Conservation (phyloP, 2,329 filamentous ascomycete species). For the Fusarium fracticaudum region DNA sequence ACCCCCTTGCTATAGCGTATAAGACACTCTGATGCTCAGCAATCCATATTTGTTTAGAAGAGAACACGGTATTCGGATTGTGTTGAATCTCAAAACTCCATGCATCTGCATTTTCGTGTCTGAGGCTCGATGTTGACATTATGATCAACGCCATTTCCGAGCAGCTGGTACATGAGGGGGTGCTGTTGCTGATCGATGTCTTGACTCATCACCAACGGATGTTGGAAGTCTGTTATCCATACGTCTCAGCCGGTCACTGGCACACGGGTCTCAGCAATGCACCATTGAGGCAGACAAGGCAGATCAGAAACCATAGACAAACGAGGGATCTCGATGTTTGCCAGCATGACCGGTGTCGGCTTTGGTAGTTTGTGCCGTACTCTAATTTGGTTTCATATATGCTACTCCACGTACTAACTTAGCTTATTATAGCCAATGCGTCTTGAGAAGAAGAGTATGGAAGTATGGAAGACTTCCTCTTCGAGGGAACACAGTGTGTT, state of each 20-base stretch:
- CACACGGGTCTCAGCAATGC: neutral
- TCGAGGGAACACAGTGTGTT: too few species aligned
- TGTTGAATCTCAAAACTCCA: neutral
- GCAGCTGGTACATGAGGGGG: conserved; percentile 1
- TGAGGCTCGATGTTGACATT: conserved; percentile 1
- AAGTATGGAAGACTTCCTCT: neutral
- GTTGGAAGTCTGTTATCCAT: neutral
- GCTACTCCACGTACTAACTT: neutral
- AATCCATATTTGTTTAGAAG: neutral
- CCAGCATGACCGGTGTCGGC: neutral
- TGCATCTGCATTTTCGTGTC: neutral
- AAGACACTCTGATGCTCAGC: neutral
- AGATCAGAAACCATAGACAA: neutral
- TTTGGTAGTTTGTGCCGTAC: neutral
- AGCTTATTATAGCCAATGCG: neutral
- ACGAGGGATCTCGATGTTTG: neutral
- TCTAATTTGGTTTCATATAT: neutral
- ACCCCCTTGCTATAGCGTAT: conserved; percentile 3
- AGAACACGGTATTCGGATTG: neutral
- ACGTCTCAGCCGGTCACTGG: neutral
- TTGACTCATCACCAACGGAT: neutral
- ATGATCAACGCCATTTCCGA: conserved; percentile 11
- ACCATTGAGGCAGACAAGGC: neutral
- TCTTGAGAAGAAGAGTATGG: neutral
- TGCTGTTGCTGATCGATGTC: neutral